Conservation (phyloP, 2,329 filamentous ascomycete species). For the Tolypocladium capitatum region DNA sequence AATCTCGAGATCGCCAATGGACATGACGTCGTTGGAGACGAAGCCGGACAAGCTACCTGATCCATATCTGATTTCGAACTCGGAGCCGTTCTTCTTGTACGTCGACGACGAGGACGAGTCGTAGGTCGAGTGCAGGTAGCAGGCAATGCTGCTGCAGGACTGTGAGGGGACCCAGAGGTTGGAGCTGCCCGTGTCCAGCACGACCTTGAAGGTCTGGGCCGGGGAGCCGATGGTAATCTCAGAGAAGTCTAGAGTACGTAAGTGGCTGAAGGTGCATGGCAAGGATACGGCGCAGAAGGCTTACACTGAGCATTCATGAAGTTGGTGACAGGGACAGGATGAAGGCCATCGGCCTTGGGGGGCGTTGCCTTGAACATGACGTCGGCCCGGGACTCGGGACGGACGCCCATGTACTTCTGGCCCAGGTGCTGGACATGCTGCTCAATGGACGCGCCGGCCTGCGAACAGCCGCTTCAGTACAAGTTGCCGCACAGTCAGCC, state of each 20-base stretch:
- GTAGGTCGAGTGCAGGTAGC: conserved; percentile 95
- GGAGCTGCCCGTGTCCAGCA: conserved; percentile 95
- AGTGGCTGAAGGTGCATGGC: not conserved
- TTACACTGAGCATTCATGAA: conserved; percentile 98
- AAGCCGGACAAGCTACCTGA: conserved; percentile 90
- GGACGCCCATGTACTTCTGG: conserved; percentile 87
- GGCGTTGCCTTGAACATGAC: conserved; percentile 69
- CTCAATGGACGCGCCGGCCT: conserved; percentile 70
- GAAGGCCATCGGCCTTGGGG: conserved; percentile 50
- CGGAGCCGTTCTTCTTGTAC: conserved; percentile 85
- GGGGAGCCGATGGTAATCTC: conserved; percentile 88
- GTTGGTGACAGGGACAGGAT: conserved; percentile 86
- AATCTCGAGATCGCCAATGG: conserved; percentile 79
- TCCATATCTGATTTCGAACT: conserved; percentile 89
- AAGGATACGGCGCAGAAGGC: conserved; percentile 17
- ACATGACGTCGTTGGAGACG: conserved; percentile 75
- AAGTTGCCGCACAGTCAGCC: conserved; percentile 3
- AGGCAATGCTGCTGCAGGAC: conserved; percentile 88
- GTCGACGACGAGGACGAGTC: conserved; percentile 79
- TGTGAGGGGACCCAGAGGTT: conserved; percentile 96
- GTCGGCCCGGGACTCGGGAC: conserved; percentile 55
- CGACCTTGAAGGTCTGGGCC: conserved; percentile 93
- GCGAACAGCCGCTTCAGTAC: conserved; percentile 2
- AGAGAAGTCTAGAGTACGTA: conserved; percentile 62
- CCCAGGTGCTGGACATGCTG: conserved; percentile 69